Evolutionary conservation across 345 rosid species (phyloP).

Genomic region (Erysimum cheiranthoides): DNA sequence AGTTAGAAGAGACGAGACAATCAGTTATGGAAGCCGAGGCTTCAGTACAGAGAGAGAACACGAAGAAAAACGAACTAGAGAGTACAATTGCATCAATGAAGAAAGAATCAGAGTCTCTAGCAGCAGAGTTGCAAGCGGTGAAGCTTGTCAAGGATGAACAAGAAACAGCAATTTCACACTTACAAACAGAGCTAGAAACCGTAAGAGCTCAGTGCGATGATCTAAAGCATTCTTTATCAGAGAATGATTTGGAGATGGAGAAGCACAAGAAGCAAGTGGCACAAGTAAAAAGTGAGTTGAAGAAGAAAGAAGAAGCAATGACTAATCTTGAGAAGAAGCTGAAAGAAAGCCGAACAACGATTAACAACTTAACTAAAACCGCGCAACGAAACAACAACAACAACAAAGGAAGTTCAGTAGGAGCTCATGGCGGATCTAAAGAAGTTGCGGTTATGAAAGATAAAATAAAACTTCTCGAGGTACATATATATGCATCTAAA

Average conservation of each 20-base stretch:
- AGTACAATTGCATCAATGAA: slow-evolving; percentile 50
- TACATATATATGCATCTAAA: slow-evolving; percentile 38
- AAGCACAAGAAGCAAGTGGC: slow-evolving; percentile 62
- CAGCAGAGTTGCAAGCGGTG: slow-evolving; percentile 52
- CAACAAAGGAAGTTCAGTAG: slow-evolving; percentile 53
- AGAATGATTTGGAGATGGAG: slow-evolving; percentile 67
- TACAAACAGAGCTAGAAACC: slow-evolving; percentile 57
- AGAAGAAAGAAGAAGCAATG: slow-evolving; percentile 65
- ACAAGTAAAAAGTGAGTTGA: slow-evolving; percentile 65
- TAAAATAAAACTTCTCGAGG: slow-evolving; percentile 68
- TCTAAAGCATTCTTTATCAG: slow-evolving; percentile 54
- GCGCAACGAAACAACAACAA: slow-evolving; percentile 48
- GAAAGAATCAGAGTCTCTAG: slow-evolving; percentile 55
- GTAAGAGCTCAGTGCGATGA: slow-evolving; percentile 54
- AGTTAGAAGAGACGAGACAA: slow-evolving; percentile 53
- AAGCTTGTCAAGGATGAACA: slow-evolving; percentile 56
- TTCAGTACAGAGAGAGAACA: slow-evolving; percentile 50
- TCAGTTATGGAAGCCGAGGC: slow-evolving; percentile 53
- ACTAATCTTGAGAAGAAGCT: slow-evolving; percentile 62
- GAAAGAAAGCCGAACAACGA: slow-evolving; percentile 52
- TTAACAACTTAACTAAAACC: slow-evolving; percentile 54
- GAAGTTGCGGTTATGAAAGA: slow-evolving; percentile 67
- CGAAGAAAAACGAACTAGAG: slow-evolving; percentile 53
- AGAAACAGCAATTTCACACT: slow-evolving; percentile 45
- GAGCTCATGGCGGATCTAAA: slow-evolving; percentile 48